Percentiles rank a stretch among this genome's conserved stretches.
These are phyloP conservation scores for Globisporangium megalacanthum DNA, from an alignment of 352 stramenopile species.

Conservation along the genomic window DNA sequence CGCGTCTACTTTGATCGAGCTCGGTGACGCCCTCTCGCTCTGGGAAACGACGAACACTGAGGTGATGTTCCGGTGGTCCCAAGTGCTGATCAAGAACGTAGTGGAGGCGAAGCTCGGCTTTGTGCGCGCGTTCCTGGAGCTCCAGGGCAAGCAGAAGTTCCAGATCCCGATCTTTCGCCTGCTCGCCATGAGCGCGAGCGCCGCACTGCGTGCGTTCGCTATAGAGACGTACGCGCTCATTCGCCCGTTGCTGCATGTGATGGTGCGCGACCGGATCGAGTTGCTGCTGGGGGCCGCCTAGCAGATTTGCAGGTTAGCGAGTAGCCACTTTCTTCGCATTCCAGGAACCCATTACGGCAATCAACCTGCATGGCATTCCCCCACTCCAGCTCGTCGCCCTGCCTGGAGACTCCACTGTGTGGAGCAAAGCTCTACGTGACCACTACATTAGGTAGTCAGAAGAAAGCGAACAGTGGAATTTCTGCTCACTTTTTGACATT, in stretches of 20 bases:
- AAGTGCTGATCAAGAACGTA: slow-evolving; percentile 60
- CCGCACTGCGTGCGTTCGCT: slow-evolving; percentile 37
- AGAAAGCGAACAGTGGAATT: no score
- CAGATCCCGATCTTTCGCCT: slow-evolving; percentile 66
- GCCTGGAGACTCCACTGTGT: no score
- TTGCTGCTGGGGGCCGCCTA: slow-evolving; percentile 30
- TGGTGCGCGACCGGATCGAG: slow-evolving; percentile 70
- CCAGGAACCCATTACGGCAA: no score
- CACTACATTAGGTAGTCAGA: no score
- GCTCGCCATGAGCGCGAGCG: slow-evolving; percentile 38
- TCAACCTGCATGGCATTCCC: no score
- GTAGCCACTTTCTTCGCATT: no score
- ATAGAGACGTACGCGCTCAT: slow-evolving; percentile 35
- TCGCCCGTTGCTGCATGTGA: slow-evolving; percentile 57
- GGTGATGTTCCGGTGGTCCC: slow-evolving; percentile 60
- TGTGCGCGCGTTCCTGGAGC: slow-evolving; percentile 50
- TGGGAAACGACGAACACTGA: slow-evolving; percentile 60
- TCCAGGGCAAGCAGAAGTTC: slow-evolving; percentile 81
- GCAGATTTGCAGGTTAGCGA: not conserved
- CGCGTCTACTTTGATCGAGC: slow-evolving; percentile 32
- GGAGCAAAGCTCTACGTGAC: no score
- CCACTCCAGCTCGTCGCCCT: no score
- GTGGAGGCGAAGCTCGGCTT: slow-evolving; percentile 36
- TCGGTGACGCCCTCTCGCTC: slow-evolving; percentile 49
- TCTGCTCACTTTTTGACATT: no score